These are phyloP conservation scores for Naganishia friedmannii DNA, from an alignment of 768 basidiomycete species.

Conservation along the genomic window DNA sequence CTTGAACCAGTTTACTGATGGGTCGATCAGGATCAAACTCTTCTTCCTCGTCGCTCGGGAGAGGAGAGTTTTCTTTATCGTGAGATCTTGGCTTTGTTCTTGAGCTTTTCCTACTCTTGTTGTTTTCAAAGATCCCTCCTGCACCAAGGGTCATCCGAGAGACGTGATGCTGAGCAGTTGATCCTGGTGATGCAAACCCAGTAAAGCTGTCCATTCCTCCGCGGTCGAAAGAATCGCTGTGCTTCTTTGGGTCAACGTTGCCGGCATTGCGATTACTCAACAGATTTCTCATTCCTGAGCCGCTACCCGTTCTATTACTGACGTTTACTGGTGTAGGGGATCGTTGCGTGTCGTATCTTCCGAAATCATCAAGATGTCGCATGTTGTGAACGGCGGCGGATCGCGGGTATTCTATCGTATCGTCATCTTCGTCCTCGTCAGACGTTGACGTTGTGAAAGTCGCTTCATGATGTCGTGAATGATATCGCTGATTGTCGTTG, in stretches of 20 bases:
- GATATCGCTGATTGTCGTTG: neutral
- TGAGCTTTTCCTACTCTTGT: neutral
- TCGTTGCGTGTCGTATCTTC: slow-evolving; percentile 7
- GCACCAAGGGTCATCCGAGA: slow-evolving; percentile 81
- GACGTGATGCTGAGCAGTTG: slow-evolving; percentile 84
- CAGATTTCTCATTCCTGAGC: neutral
- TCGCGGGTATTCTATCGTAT: slow-evolving; percentile 7
- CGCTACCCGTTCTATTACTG: neutral
- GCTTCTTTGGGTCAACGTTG: neutral
- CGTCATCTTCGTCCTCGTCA: slow-evolving; percentile 12
- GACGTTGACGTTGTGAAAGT: neutral
- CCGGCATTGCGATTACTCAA: neutral
- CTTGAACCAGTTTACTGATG: slow-evolving; percentile 46
- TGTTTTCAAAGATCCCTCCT: slow-evolving; percentile 63
- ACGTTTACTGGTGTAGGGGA: slow-evolving; percentile 3
- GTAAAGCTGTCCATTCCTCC: slow-evolving; percentile 29
- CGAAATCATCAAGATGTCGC: slow-evolving; percentile 19
- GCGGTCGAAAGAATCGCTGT: neutral
- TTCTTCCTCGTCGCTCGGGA: neutral
- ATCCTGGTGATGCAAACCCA: slow-evolving; percentile 54
- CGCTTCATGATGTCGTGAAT: neutral
- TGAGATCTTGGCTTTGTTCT: neutral
- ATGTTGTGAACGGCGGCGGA: slow-evolving; percentile 13
- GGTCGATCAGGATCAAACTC: slow-evolving; percentile 49
- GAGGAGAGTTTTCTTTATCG: neutral